These are phyloP conservation scores for Mycena galopus DNA, from an alignment of 768 basidiomycete genomes.

Conservation along the genomic window DNA sequence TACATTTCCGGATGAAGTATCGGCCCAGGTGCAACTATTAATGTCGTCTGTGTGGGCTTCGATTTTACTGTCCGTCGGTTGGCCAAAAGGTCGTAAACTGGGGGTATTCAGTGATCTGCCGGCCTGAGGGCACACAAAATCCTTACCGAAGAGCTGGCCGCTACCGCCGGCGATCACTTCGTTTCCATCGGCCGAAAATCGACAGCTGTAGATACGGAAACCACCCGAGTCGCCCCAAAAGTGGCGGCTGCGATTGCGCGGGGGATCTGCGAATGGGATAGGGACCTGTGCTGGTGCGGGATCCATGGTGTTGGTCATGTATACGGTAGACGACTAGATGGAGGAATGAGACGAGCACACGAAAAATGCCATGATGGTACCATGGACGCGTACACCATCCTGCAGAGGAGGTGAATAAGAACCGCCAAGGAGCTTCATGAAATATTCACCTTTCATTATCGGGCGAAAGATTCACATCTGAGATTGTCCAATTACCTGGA, in stretches of 20 bases:
- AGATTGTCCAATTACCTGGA: conserved; percentile 92
- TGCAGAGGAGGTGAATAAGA: conserved; percentile 43
- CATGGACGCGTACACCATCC: conserved; percentile 95
- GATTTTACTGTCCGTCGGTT: conserved; percentile 87
- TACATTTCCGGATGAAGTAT: conserved; percentile 91
- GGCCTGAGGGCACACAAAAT: conserved; percentile 14
- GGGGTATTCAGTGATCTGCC: conserved; percentile 10
- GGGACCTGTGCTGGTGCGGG: conserved; percentile 71
- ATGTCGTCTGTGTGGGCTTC: conserved; percentile 91
- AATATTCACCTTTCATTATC: conserved; percentile 83
- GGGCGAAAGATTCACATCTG: conserved; percentile 91
- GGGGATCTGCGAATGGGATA: conserved; percentile 67
- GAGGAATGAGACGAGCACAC: conserved; percentile 20
- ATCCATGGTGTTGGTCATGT: conserved; percentile 81
- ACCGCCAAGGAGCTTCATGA: background rate
- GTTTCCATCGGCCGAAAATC: conserved; percentile 96
- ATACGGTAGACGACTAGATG: conserved; percentile 75
- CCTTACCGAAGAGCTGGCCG: conserved; percentile 80
- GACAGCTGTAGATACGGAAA: conserved; percentile 92
- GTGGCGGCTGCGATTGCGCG: conserved; percentile 41
- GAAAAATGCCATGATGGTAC: conserved; percentile 50
- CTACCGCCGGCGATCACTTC: conserved; percentile 95
- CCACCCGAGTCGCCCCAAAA: conserved; percentile 60
- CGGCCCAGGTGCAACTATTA: conserved; percentile 97
- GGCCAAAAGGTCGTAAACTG: conserved; percentile 93